Conservation (phyloP, 2,329 filamentous ascomycete genomes). For the Aureobasidium melanogenum region DNA sequence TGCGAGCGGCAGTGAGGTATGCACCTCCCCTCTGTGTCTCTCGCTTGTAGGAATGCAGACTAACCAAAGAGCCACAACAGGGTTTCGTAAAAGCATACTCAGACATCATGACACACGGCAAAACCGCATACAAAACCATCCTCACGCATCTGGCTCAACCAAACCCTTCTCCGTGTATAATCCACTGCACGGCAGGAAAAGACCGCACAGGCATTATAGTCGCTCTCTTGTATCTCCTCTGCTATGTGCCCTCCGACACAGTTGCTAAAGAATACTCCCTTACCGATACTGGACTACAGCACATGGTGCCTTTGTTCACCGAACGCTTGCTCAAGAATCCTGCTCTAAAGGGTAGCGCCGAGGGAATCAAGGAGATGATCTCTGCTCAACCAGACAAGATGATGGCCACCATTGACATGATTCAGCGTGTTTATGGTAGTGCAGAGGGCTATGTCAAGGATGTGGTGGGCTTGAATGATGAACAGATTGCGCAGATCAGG, state of each 20-base stretch:
- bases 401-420: constrained; percentile 41
- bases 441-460: constrained; percentile 54
- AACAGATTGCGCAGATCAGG: constrained; percentile 46
- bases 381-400: constrained; percentile 42
- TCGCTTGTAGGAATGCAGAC: neutral
- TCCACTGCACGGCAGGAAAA: constrained; percentile 72
- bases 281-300: constrained; percentile 52
- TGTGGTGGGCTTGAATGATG: constrained; percentile 48
- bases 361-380: constrained; percentile 37
- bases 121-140: constrained; percentile 49
- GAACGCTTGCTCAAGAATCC: constrained; percentile 45
- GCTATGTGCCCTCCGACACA: constrained; percentile 49
- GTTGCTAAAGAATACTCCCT: constrained; percentile 62
- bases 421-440: constrained; percentile 53
- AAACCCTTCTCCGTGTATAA: constrained; percentile 39
- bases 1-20: constrained; percentile 41
- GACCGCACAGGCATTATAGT: constrained; percentile 65
- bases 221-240: constrained; percentile 56
- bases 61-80: constrained; percentile 8
- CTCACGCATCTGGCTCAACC: constrained; percentile 47
- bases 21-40: neutral
- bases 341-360: constrained; percentile 38
- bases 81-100: constrained; percentile 58
- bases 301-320: constrained; percentile 38
- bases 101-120: constrained; percentile 49